phyloP scores from a whole-genome alignment of 2,329 filamentous ascomycete genomes.

The Metarhizium guizhouense region DNA sequence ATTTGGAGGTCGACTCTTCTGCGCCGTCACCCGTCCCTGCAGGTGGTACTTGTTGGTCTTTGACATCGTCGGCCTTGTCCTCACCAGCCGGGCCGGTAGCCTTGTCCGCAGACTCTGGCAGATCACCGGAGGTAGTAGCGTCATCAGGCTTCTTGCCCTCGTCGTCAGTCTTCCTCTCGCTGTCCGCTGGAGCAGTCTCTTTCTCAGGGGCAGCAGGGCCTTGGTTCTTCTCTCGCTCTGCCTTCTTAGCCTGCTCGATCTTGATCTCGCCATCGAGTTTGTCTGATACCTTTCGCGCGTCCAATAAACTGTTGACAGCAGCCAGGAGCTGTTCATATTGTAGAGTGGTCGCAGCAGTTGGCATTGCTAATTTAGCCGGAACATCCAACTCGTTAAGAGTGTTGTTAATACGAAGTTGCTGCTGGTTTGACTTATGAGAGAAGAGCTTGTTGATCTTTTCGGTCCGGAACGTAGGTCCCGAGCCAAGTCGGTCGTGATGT shows the following conservation, averaged over 20 bases:
- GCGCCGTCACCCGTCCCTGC: conserved; percentile 10
- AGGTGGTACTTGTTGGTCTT: neutral
- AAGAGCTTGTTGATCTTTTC: conserved; percentile 73
- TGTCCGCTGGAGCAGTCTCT: neutral
- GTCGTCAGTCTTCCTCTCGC: conserved; percentile 1
- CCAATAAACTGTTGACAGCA: conserved; percentile 61
- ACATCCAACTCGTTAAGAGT: conserved; percentile 65
- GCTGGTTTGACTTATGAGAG: conserved; percentile 65
- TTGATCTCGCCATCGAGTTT: conserved; percentile 67
- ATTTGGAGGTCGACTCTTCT: neutral
- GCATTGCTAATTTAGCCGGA: conserved; percentile 60
- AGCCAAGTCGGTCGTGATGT: conserved; percentile 74
- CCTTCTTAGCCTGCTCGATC: conserved; percentile 48
- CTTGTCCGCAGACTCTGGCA: conserved; percentile 14
- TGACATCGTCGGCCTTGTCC: conserved; percentile 9
- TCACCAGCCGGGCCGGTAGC: conserved; percentile 7
- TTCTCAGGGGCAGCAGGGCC: conserved; percentile 1
- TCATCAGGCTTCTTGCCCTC: conserved; percentile 7
- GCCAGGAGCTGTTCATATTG: conserved; percentile 62
- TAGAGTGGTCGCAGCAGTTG: conserved; percentile 61
- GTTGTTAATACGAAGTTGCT: conserved; percentile 66
- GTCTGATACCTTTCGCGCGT: conserved; percentile 65
- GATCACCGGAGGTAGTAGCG: conserved; percentile 7
- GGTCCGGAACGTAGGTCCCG: conserved; percentile 83
- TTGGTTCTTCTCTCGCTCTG: conserved; percentile 36